Conservation (phyloP, 73 alveolate species). For the Urostyla sp. region DNA sequence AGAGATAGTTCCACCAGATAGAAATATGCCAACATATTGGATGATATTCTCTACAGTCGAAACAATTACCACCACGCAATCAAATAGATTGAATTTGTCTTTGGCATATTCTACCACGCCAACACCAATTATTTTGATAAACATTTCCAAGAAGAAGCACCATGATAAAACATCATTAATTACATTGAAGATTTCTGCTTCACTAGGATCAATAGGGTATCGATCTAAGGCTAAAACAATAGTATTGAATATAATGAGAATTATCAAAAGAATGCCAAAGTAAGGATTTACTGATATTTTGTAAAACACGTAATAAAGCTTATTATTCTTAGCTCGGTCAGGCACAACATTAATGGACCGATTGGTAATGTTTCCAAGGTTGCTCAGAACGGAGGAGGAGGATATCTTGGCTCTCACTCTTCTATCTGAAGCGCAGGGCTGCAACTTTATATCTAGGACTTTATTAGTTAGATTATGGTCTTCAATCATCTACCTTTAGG, state of each 20-base stretch:
- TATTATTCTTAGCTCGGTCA: not conserved
- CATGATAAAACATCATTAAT: slow-evolving; percentile 38
- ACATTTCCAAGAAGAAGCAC: slow-evolving; percentile 63
- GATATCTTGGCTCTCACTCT: too few species aligned
- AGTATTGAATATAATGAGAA: slow-evolving; percentile 54
- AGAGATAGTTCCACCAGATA: slow-evolving; percentile 74
- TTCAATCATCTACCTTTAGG: not conserved
- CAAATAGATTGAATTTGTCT: slow-evolving; percentile 63
- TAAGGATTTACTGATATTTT: not conserved
- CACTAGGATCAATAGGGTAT: slow-evolving; percentile 36
- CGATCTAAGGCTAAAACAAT: slow-evolving; percentile 46
- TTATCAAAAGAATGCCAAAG: not conserved
- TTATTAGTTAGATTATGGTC: not conserved
- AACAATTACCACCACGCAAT: slow-evolving; percentile 23
- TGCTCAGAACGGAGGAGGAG: too few species aligned
- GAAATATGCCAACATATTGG: not conserved
- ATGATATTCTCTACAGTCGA: slow-evolving; percentile 16
- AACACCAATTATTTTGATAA: slow-evolving; percentile 60
- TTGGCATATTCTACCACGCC: slow-evolving; percentile 44
- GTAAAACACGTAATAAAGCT: not conserved
- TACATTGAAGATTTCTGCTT: not conserved
- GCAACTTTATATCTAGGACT: not conserved
- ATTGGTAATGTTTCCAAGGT: not conserved
- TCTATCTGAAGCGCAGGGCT: too few species aligned
- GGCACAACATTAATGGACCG: not conserved